Evolutionary conservation across 2,329 filamentous ascomycete genomes (phyloP).

Genomic region (Talaromyces sp.): DNA sequence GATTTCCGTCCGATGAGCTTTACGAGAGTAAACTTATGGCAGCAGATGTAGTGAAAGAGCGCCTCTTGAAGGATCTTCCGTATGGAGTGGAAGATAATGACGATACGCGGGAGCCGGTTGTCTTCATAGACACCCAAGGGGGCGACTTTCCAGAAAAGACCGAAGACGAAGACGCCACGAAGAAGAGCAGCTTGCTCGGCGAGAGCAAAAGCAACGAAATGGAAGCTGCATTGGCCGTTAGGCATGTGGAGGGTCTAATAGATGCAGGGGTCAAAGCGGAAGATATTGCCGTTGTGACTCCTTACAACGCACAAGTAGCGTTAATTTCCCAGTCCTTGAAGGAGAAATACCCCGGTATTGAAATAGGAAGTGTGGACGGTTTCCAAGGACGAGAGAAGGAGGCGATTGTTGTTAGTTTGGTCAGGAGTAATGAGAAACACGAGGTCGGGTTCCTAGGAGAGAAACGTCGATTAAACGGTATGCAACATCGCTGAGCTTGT

Average conservation of each 20-base stretch:
- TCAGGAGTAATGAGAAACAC: conserved; percentile 78
- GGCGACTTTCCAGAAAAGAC: conserved; percentile 82
- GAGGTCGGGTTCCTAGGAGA: conserved; percentile 93
- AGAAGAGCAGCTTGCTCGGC: conserved; percentile 52
- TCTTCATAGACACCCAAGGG: conserved; percentile 96
- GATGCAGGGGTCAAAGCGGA: conserved; percentile 72
- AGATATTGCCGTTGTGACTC: conserved; percentile 90
- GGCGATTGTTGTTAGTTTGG: conserved; percentile 87
- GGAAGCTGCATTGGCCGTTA: conserved; percentile 75
- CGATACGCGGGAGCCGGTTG: conserved; percentile 78
- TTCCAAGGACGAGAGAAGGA: conserved; percentile 98
- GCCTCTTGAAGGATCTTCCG: conserved; percentile 71
- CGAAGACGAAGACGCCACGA: conserved; percentile 63
- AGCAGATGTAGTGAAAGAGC: conserved; percentile 69
- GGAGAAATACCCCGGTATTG: conserved; percentile 75
- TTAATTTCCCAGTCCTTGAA: conserved; percentile 72
- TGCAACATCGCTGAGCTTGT: conserved; percentile 26
- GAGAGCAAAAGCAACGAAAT: conserved; percentile 90
- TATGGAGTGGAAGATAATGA: conserved; percentile 77
- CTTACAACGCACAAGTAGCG: conserved; percentile 91
- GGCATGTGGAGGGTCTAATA: conserved; percentile 74
- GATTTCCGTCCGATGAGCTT: conserved; percentile 82
- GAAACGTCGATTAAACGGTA: conserved; percentile 87
- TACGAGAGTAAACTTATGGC: conserved; percentile 81
- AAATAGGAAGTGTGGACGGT: conserved; percentile 94